These are phyloP conservation scores for Clavispora carvajalis DNA, from an alignment of 805 yeast genomes.

Conservation along the genomic window DNA sequence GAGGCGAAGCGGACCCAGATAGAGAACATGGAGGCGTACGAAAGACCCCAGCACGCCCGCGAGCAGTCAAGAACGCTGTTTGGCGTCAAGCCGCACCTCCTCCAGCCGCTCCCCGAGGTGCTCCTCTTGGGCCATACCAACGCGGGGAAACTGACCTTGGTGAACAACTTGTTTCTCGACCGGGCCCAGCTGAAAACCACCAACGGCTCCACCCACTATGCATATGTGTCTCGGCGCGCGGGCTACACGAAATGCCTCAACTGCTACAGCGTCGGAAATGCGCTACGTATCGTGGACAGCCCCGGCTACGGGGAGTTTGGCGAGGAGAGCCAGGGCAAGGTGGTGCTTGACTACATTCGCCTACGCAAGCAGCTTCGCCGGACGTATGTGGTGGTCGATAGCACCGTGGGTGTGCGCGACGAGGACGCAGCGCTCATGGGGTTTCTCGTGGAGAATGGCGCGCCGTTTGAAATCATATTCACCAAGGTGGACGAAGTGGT, in stretches of 20 bases:
- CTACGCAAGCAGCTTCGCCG: slow-evolving; percentile 49
- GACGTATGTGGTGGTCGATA: slow-evolving; percentile 59
- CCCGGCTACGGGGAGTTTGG: slow-evolving; percentile 90
- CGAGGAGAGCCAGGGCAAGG: slow-evolving; percentile 58
- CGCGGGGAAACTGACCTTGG: slow-evolving; percentile 78
- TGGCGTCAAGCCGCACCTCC: slow-evolving; percentile 29
- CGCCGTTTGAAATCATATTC: slow-evolving; percentile 68
- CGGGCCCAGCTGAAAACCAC: slow-evolving; percentile 22
- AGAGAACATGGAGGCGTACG: slow-evolving; percentile 20
- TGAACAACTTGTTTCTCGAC: slow-evolving; percentile 54
- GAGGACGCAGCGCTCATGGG: slow-evolving; percentile 53
- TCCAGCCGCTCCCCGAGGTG: slow-evolving; percentile 57
- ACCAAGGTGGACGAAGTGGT: slow-evolving; percentile 67
- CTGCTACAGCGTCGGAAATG: slow-evolving; percentile 61
- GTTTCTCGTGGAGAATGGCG: slow-evolving; percentile 47
- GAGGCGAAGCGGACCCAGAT: slow-evolving; percentile 13
- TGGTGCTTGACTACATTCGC: slow-evolving; percentile 57
- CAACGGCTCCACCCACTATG: slow-evolving; percentile 33
- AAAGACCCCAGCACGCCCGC: slow-evolving; percentile 19
- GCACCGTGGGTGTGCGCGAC: slow-evolving; percentile 52
- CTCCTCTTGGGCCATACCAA: slow-evolving; percentile 76
- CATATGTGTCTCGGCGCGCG: slow-evolving; percentile 50
- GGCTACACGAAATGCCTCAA: slow-evolving; percentile 64
- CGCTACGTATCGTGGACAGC: slow-evolving; percentile 67
- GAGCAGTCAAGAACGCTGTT: slow-evolving; percentile 21